Evolutionary conservation across 176 grass and related monocot species (phyloP).

Genomic region (Aegilops tauschii): DNA sequence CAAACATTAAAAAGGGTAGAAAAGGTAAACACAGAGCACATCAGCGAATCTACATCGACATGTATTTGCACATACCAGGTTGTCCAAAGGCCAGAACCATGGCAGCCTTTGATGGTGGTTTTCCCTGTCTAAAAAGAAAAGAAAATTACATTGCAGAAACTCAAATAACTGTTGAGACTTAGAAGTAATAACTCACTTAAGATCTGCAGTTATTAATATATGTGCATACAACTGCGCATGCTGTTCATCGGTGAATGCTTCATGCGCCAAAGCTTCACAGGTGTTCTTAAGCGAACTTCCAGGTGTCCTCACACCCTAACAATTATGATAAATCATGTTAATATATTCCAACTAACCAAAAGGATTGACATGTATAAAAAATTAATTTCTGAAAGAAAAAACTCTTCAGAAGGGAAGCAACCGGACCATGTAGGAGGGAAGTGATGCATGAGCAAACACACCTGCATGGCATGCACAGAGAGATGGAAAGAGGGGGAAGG

Average conservation of each 20-base stretch:
- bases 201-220: constrained; percentile 59
- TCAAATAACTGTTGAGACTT: neutral
- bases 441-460: neutral
- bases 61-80: constrained; percentile 37
- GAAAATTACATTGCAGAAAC: neutral
- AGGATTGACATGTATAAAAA: neutral
- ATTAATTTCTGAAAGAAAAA: neutral
- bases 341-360: neutral
- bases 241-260: constrained; percentile 59
- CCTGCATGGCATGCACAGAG: neutral
- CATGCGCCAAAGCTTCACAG: constrained; percentile 33
- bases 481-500: neutral
- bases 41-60: neutral
- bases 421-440: neutral
- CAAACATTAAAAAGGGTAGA: constrained; percentile 13
- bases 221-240: constrained; percentile 54
- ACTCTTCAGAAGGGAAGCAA: neutral
- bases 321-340: neutral
- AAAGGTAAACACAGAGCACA: neutral
- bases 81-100: constrained; percentile 68
- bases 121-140: constrained; percentile 52
- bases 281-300: constrained; percentile 12
- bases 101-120: constrained; percentile 45
- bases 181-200: constrained; percentile 44
- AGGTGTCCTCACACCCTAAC: constrained; percentile 31